Conservation (phyloP, 768 basidiomycete species). For the Suillus subaureus region DNA sequence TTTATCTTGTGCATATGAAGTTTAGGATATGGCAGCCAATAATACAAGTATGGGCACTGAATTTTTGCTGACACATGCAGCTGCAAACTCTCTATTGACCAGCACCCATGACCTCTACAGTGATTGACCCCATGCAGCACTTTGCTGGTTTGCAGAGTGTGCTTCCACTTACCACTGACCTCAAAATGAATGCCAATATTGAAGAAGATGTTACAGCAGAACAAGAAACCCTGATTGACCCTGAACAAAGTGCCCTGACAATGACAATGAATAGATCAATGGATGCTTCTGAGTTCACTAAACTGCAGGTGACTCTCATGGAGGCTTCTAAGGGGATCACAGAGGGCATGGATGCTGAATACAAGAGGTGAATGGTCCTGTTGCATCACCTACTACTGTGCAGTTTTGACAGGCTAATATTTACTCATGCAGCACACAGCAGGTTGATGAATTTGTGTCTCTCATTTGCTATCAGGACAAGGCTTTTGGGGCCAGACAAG, state of each 20-base stretch:
- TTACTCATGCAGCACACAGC: slow-evolving; percentile 4
- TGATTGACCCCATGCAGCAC: not conserved
- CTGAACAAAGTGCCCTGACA: not conserved
- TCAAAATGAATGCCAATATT: not conserved
- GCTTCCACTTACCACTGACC: not conserved
- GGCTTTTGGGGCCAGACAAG: not conserved
- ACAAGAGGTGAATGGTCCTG: not conserved
- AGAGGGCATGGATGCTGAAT: slow-evolving; percentile 27
- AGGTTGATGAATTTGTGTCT: not conserved
- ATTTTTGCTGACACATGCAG: no score
- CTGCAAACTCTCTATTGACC: not conserved
- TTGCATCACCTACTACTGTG: not conserved
- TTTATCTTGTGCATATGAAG: not conserved
- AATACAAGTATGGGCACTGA: not conserved
- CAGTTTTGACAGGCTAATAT: slow-evolving; percentile 2
- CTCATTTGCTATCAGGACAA: not conserved
- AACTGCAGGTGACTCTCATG: slow-evolving; percentile 17
- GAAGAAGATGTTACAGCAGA: not conserved
- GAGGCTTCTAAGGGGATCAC: slow-evolving; percentile 34
- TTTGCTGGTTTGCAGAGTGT: not conserved
- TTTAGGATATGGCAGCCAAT: not conserved
- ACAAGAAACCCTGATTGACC: not conserved
- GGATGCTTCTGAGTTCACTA: not conserved
- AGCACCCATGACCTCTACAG: not conserved
- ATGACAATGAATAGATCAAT: not conserved